Percentiles rank a stretch among this genome's conserved stretches.
Conservation (phyloP, 257 asterid genomes). For the Solanum gracilifrons region DNA sequence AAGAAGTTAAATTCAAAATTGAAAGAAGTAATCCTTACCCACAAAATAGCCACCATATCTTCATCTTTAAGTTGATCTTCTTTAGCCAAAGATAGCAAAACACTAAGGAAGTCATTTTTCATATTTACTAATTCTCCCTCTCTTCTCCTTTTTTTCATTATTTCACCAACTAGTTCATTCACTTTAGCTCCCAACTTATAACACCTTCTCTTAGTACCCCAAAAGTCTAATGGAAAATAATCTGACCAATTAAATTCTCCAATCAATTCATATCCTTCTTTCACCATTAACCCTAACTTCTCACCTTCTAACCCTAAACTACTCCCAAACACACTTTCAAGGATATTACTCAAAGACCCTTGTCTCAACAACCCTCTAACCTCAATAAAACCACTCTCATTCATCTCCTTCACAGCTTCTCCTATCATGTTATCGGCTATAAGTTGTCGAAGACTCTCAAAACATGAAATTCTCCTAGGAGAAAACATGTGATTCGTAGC, state of each 20-base stretch:
- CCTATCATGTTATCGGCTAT: constrained; percentile 26
- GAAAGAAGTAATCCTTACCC: constrained; percentile 30
- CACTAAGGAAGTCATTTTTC: constrained; percentile 51
- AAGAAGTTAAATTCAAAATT: not conserved
- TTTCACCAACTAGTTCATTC: constrained; percentile 21
- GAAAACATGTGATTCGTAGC: not conserved
- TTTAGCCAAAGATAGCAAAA: constrained; percentile 42
- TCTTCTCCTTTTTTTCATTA: constrained; percentile 30
- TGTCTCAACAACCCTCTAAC: constrained; percentile 30
- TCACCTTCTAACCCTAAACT: constrained; percentile 11
- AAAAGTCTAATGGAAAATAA: constrained; percentile 39
- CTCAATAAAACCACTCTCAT: constrained; percentile 24
- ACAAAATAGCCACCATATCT: constrained; percentile 58
- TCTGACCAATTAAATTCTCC: constrained; percentile 64
- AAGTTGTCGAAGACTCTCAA: constrained; percentile 28
- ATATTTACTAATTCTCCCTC: constrained; percentile 15
- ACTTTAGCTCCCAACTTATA: constrained; percentile 35
- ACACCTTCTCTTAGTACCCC: constrained; percentile 57
- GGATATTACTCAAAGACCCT: constrained; percentile 39
- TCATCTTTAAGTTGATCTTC: constrained; percentile 45
- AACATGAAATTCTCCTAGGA: constrained; percentile 34
- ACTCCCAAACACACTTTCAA: constrained; percentile 56
- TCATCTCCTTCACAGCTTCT: constrained; percentile 17
- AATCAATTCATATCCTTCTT: constrained; percentile 55
- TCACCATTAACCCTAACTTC: constrained; percentile 44